Evolutionary conservation across 2,329 filamentous ascomycete genomes (phyloP), one percentile per base, ranked within the genome.

Genomic region (Neoascochyta sp.): DNA sequence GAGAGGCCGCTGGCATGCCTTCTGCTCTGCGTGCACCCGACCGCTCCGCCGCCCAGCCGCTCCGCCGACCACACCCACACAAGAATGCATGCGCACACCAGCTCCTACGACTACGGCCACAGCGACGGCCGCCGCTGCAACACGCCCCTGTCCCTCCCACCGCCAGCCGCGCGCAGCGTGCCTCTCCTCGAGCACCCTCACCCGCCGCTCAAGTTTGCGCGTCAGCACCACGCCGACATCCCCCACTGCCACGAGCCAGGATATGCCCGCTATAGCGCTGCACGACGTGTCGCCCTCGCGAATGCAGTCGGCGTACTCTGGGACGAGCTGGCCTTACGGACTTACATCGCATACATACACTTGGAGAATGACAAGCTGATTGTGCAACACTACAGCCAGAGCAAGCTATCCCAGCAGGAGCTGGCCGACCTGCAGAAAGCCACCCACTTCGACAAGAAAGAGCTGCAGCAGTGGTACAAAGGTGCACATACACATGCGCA

Each of bases 381-480:
- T 27, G 38, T 62, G 36, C 41, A 27, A 39, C 45, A 43, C 39
- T 45, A 52, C 61, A 98, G 92, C 70, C 92, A 96, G 75, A 96
- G 90, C 54, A 98, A 96, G 74, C 83, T 98, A 63, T 95, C 89
- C 36, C 86, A 92, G 64, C 84, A 95, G 67, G 88, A 98, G 76
- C 84, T 98, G 60, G 79, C 78, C 49, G 92, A 98, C 68, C 80
- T 98, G 50, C 89, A 96, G 65, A 92, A 87, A 73, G 88, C 88
- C 39, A 98, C 92, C 45, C 88, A 96, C 68, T 98, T 98, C 62
- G 92, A 98, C 69, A 95, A 95, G 81, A 96, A 96, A 74, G 92
- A 98, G 69, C 69, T 98, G 62, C 92, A 98, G 66, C 90, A 96
- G 80, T 98, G 92, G 92, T 96, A 98, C 70, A 96, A 96, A 76